Percentiles rank a stretch among this genome's conserved stretches.
Evolutionary conservation across 2,329 filamentous ascomycete species (phyloP).

Genomic region (Penicillium fuscoglaucum): DNA sequence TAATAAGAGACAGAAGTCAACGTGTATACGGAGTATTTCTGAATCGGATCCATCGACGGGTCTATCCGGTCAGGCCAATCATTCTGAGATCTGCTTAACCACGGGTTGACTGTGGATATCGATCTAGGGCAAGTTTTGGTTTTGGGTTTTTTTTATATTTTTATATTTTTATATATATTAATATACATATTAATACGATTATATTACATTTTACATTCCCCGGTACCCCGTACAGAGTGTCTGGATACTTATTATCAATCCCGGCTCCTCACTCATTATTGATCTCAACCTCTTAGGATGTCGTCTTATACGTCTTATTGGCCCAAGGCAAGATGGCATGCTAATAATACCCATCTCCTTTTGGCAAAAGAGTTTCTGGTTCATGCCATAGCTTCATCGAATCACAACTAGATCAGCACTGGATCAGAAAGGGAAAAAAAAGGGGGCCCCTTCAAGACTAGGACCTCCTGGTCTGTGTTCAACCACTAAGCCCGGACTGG

Average conservation of each 20-base stretch:
- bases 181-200: background rate
- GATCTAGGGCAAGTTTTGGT: constrained; percentile 21
- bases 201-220: constrained; percentile 1
- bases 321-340: constrained; percentile 17
- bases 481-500: constrained; percentile 14
- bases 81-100: constrained; percentile 24
- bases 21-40: constrained; percentile 13
- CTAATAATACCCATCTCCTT: constrained; percentile 20
- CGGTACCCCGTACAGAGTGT: background rate
- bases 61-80: constrained; percentile 30
- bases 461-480: constrained; percentile 10
- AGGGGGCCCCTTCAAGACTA: constrained; percentile 2
- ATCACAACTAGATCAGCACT: background rate
- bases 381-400: background rate
- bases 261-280: background rate
- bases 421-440: constrained; percentile 4
- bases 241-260: background rate
- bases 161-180: background rate
- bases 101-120: constrained; percentile 25
- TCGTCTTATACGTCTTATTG: constrained; percentile 12
- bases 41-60: constrained; percentile 30
- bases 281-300: constrained; percentile 6
- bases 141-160: background rate
- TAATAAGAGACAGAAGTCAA: constrained; percentile 1
- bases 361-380: background rate